Base-by-base conservation (phyloP, 495 filamentous ascomycete genomes). In the Penicillium pancosmium region DNA sequence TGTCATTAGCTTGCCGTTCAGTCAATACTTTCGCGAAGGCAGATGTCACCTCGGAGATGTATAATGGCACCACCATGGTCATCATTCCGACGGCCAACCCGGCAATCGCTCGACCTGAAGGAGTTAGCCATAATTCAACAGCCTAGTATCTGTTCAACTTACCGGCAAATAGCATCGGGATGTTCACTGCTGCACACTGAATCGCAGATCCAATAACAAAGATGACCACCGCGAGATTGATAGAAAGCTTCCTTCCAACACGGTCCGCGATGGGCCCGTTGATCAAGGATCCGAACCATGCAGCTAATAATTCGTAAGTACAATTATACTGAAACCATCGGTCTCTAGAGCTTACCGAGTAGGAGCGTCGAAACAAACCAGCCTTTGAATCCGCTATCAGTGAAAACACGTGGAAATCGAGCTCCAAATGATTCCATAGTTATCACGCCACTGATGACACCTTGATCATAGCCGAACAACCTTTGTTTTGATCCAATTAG, bases 361-460 rank as follows among this genome's bases (percentile, higher is more conserved):
- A 93, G 85, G 61, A 93, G 84, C 56, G 92, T 93, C 2, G 91
- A 84, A 5, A 90, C 90, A 50, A 92, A 76, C 86, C 89, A 91
- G 31, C 89, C 90, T 67, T 91, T 90, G 57, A 76, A 86, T 0
- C 86, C 83, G 63, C 83, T 81, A 63, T 90, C 80, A 0, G 74
- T 64, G 55, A 80, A 84, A 47, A 86, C 87, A 19, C 80, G 78
- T 36, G 86, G 86, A 80, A 91, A 91, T 50, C 88, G 67, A 49
- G 70, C 68, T 4, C 63, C 71, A 54, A 76, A 74, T 18, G 72
- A 72, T 47, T 76, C 66, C 77, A 81, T 81, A 9, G 75, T 77
- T 50, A 74, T 64, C n/a, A 77, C 70, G 38, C 74, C 74, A 3
- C 67, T 69, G 7, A 77, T 66, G 11, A 76, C 73, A 31, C 68